Evolutionary conservation across 1,284 basidiomycete species (phyloP).

Genomic region (Bondarzewia mesenterica): DNA sequence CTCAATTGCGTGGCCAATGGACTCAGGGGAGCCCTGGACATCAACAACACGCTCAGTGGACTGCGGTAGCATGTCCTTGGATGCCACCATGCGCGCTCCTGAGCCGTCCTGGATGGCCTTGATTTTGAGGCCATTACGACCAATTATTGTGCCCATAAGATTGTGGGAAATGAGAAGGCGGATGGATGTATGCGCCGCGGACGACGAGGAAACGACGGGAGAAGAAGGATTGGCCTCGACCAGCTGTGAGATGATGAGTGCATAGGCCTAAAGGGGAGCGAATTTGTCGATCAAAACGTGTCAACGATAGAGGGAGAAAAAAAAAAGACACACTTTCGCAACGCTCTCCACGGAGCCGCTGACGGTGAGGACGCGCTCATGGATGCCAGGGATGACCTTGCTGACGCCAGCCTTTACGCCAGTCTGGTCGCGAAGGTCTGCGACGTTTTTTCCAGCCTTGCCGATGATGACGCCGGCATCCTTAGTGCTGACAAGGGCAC

Average conservation of each 20-base stretch:
- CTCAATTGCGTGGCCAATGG: slow-evolving; percentile 86
- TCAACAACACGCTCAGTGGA: slow-evolving; percentile 98
- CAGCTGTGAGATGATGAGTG: slow-evolving; percentile 90
- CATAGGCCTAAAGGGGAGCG: slow-evolving; percentile 66
- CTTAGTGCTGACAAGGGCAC: slow-evolving; percentile 91
- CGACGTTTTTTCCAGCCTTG: slow-evolving; percentile 94
- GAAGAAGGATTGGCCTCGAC: slow-evolving; percentile 69
- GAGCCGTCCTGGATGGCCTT: slow-evolving; percentile 98
- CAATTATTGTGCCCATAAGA: slow-evolving; percentile 99
- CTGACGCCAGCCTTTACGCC: slow-evolving; percentile 97
- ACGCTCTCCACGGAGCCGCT: slow-evolving; percentile 87
- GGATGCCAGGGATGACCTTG: slow-evolving; percentile 96
- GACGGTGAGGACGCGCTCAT: slow-evolving; percentile 95
- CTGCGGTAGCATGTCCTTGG: slow-evolving; percentile 98
- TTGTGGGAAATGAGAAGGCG: slow-evolving; percentile 97
- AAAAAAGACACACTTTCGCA: slow-evolving; percentile 59
- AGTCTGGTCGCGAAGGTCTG: slow-evolving; percentile 89
- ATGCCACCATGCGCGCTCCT: slow-evolving; percentile 95
- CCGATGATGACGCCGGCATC: slow-evolving; percentile 97
- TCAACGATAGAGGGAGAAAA: slow-evolving; percentile 1
- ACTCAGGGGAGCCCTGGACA: slow-evolving; percentile 87
- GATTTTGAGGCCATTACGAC: slow-evolving; percentile 95
- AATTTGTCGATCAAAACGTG: slow-evolving; percentile 1
- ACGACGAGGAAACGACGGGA: slow-evolving; percentile 52
- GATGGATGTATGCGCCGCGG: slow-evolving; percentile 79